A percentile compares a stretch with the other conserved stretches of the same genome.
Conservation (phyloP, 768 basidiomycete species). For the Daedalea quercina region DNA sequence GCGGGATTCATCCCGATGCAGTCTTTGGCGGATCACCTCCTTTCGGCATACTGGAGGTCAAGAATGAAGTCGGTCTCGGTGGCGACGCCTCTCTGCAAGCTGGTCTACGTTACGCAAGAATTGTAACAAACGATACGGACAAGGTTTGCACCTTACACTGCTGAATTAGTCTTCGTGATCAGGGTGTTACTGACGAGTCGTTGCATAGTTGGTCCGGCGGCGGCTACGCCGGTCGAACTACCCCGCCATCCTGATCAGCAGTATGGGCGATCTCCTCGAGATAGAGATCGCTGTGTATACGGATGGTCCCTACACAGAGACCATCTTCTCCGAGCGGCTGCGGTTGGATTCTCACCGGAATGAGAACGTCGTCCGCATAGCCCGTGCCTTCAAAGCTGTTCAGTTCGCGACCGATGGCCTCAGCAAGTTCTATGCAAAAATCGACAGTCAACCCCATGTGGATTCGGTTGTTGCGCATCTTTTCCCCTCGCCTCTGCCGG, state of each 20-base stretch:
- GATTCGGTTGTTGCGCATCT: not conserved
- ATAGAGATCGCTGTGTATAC: not conserved
- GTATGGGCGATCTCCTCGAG: not conserved
- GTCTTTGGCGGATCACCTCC: not conserved
- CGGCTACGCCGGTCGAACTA: not conserved
- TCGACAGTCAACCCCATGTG: not conserved
- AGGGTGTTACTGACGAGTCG: not conserved
- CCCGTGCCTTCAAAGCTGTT: not conserved
- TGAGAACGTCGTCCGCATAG: not conserved
- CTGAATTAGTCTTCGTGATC: not conserved
- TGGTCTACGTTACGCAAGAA: not conserved
- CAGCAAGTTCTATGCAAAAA: not conserved
- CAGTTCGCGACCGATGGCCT: not conserved
- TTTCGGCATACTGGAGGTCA: not conserved
- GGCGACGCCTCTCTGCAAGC: not conserved
- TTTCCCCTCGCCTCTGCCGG: constrained; percentile 1
- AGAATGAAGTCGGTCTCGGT: not conserved
- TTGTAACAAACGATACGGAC: not conserved
- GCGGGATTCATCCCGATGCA: not conserved
- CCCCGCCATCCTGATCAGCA: not conserved
- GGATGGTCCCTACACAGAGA: not conserved
- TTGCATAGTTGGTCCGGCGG: not conserved
- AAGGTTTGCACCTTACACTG: not conserved
- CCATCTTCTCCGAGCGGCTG: not conserved
- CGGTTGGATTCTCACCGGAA: not conserved